These are phyloP conservation scores for Bryoglossum gracile DNA, from an alignment of 495 filamentous ascomycete species.

Conservation along the genomic window DNA sequence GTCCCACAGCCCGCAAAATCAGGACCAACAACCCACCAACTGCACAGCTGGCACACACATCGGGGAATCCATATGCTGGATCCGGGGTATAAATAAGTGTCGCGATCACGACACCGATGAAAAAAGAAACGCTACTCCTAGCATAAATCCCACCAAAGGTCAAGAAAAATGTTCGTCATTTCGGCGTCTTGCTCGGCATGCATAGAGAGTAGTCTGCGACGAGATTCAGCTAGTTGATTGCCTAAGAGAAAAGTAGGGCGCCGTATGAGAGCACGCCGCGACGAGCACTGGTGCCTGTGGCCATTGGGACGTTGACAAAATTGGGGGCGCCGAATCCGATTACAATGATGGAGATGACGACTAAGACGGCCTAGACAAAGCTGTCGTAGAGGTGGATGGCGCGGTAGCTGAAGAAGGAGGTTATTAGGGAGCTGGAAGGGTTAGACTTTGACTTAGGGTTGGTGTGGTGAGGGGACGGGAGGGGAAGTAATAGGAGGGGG, in stretches of 20 bases:
- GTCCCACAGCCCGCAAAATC: constrained; percentile 3
- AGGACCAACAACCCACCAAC: constrained; percentile 48
- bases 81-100: constrained; percentile 39
- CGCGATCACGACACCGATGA: constrained; percentile 42
- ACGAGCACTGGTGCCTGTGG: constrained; percentile 11
- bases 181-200: constrained; percentile 46
- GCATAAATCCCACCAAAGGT: constrained; percentile 38
- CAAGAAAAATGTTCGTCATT: constrained; percentile 43
- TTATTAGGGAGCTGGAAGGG: constrained; percentile 38
- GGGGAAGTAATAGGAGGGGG: too few relatives aligned
- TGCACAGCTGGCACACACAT: constrained; percentile 40
- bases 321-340: constrained; percentile 40
- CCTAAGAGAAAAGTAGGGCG: constrained; percentile 47
- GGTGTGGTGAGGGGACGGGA: too few relatives aligned
- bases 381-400: constrained; percentile 51
- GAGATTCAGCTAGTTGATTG: constrained; percentile 48
- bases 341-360: constrained; percentile 44
- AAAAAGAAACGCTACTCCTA: constrained; percentile 47
- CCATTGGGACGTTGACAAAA: constrained; percentile 29
- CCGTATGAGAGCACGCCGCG: constrained; percentile 46
- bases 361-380: constrained; percentile 48
- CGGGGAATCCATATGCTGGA: constrained; percentile 23
- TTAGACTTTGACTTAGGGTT: too few relatives aligned
- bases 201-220: constrained; percentile 51
- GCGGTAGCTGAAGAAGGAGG: constrained; percentile 50